A percentile compares a stretch with the other conserved stretches of the same genome.
Conservation (phyloP, 129 eudicot genomes). For the Ambrosia trifida region DNA sequence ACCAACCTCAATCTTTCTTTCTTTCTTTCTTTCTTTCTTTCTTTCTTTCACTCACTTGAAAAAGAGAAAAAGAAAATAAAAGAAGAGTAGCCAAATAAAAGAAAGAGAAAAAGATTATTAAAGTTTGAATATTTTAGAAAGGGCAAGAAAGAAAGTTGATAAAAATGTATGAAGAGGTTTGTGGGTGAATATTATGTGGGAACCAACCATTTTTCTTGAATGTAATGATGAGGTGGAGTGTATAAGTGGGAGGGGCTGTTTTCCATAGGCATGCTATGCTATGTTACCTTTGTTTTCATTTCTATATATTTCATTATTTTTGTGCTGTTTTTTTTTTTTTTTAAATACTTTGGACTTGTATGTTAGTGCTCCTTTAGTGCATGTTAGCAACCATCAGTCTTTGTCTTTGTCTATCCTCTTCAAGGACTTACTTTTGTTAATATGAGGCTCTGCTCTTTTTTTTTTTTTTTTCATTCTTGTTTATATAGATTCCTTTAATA, state of each 20-base stretch:
- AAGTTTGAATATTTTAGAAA: constrained; percentile 38
- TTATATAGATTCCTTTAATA: constrained; percentile 22
- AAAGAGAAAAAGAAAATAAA: constrained; percentile 21
- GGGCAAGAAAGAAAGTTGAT: constrained; percentile 19
- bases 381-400: constrained; percentile 44
- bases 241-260: constrained; percentile 34
- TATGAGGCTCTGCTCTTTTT: background rate
- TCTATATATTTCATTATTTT: constrained; percentile 6
- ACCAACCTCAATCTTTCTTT: background rate
- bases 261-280: constrained; percentile 33
- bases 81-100: constrained; percentile 26
- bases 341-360: constrained; percentile 24
- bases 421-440: constrained; percentile 24
- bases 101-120: constrained; percentile 9
- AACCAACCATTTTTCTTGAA: constrained; percentile 38
- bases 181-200: constrained; percentile 24
- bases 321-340: constrained; percentile 39
- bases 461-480: constrained; percentile 2
- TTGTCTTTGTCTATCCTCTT: constrained; percentile 40
- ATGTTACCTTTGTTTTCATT: constrained; percentile 14
- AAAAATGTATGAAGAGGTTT: constrained; percentile 20
- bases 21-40: background rate
- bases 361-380: constrained; percentile 45
- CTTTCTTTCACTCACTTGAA: constrained; percentile 15
- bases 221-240: constrained; percentile 44